Conservation (phyloP, 1,139 yeast genomes). For the Zygoascus hellenicus region DNA sequence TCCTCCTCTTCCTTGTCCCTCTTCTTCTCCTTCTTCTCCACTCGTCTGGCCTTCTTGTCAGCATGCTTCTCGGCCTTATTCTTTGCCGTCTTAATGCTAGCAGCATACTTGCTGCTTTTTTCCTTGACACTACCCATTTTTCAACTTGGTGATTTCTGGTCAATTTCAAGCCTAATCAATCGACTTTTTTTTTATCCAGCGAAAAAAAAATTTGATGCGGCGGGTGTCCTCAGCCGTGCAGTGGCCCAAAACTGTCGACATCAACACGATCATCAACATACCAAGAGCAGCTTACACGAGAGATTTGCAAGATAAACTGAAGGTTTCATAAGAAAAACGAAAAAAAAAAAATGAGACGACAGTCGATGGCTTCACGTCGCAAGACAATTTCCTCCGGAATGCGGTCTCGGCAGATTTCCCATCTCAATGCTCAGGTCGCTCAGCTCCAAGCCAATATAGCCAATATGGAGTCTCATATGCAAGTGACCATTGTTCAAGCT, state of each 20-base stretch:
- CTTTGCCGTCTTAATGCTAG: conserved; percentile 13
- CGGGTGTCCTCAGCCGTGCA: not conserved
- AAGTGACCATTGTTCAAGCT: conserved; percentile 52
- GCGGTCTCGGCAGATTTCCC: conserved; percentile 48
- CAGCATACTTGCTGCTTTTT: conserved; percentile 2
- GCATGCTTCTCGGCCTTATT: conserved; percentile 10
- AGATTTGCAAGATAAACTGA: not conserved
- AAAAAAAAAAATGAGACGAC: conserved; percentile 9
- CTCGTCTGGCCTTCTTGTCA: conserved; percentile 8
- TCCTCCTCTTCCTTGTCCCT: conserved; percentile 21
- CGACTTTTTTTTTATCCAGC: not conserved
- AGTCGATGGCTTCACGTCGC: conserved; percentile 19
- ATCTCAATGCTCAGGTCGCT: conserved; percentile 57
- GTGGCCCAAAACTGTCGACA: not conserved
- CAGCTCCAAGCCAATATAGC: conserved; percentile 54
- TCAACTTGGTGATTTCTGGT: conserved; percentile 11
- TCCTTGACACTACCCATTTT: conserved; percentile 3
- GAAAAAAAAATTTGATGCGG: not conserved
- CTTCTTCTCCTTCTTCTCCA: conserved; percentile 19
- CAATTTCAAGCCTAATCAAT: not conserved
- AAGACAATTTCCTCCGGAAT: conserved; percentile 12
- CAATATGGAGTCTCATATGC: conserved; percentile 51
- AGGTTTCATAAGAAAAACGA: not conserved
- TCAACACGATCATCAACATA: not conserved
- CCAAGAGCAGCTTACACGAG: not conserved